A percentile compares a stretch with the other conserved stretches of the same genome.
Evolutionary conservation across 176 grass and related monocot genomes (phyloP).

Genomic region (Chrysopogon serrulatus): DNA sequence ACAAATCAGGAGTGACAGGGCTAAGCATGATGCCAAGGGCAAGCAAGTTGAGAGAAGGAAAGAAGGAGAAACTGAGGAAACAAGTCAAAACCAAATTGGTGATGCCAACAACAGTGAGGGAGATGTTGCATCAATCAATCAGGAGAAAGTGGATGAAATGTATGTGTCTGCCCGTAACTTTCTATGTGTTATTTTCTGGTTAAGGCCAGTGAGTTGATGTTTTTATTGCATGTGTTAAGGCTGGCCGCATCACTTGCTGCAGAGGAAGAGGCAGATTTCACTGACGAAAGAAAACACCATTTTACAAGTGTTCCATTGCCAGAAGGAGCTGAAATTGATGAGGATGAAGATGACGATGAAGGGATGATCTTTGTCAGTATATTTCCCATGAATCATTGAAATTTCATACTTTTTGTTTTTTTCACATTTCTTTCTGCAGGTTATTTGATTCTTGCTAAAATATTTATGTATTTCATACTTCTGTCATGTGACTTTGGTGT

Average conservation of each 20-base stretch:
- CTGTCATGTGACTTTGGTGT: background rate
- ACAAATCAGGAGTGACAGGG: conserved; percentile 60
- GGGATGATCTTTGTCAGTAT: conserved; percentile 79
- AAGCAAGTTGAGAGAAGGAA: conserved; percentile 37
- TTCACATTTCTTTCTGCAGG: background rate
- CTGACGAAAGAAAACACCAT: conserved; percentile 21
- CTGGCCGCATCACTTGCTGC: conserved; percentile 87
- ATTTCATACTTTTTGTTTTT: background rate
- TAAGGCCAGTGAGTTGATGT: conserved; percentile 20
- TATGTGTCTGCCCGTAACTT: conserved; percentile 32
- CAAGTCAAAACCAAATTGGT: conserved; percentile 18
- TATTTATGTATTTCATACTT: background rate
- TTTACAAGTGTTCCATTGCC: conserved; percentile 32
- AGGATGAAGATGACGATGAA: conserved; percentile 61
- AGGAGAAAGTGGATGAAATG: conserved; percentile 88
- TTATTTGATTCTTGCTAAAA: conserved; percentile 3
- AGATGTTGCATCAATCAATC: conserved; percentile 22
- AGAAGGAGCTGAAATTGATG: conserved; percentile 46
- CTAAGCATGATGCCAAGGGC: conserved; percentile 51
- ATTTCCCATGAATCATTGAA: background rate
- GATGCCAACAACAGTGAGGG: conserved; percentile 4
- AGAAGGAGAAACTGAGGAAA: conserved; percentile 10
- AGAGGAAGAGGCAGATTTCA: conserved; percentile 59
- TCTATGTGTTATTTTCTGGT: conserved; percentile 17
- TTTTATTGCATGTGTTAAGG: conserved; percentile 47